These are phyloP conservation scores for Achaetomiella virescens DNA, from an alignment of 495 filamentous ascomycete species.

Conservation along the genomic window DNA sequence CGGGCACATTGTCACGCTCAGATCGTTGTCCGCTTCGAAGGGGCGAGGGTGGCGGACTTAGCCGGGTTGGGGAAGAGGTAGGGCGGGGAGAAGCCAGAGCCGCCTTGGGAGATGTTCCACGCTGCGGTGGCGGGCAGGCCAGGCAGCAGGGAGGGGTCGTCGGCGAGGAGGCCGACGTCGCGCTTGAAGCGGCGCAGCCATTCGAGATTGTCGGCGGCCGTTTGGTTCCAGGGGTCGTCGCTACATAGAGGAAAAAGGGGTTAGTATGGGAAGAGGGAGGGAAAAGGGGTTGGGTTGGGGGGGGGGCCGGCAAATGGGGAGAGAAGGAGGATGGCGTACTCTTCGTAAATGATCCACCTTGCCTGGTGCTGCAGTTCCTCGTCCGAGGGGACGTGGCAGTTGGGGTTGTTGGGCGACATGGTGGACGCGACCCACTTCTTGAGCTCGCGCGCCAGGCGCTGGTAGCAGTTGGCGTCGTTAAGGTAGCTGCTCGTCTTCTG, in stretches of 20 bases:
- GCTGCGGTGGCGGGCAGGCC: conserved; percentile 32
- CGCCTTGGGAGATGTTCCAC: conserved; percentile 39
- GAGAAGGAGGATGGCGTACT: conserved; percentile 29
- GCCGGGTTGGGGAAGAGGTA: conserved; percentile 31
- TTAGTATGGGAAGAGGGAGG: neutral
- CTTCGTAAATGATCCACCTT: conserved; percentile 51
- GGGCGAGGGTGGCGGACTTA: conserved; percentile 15
- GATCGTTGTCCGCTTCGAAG: neutral
- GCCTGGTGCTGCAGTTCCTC: conserved; percentile 51
- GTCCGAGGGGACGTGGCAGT: conserved; percentile 47
- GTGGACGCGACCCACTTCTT: conserved; percentile 41
- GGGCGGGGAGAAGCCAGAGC: conserved; percentile 46
- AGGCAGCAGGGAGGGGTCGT: conserved; percentile 34
- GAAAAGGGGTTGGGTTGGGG: conserved; percentile 10
- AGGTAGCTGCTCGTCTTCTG: conserved; percentile 25
- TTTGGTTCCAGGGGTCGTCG: conserved; percentile 70
- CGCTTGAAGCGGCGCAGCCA: conserved; percentile 68
- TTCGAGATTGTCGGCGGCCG: conserved; percentile 63
- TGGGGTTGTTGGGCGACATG: conserved; percentile 49
- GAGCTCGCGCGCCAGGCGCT: conserved; percentile 42
- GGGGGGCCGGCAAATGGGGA: neutral
- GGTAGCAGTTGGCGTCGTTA: conserved; percentile 51
- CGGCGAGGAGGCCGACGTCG: conserved; percentile 49
- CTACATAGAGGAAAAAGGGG: conserved; percentile 30
- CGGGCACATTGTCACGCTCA: conserved; percentile 28